Evolutionary conservation across 352 stramenopile genomes (phyloP).

Genomic region (Globisporangium emineosum): DNA sequence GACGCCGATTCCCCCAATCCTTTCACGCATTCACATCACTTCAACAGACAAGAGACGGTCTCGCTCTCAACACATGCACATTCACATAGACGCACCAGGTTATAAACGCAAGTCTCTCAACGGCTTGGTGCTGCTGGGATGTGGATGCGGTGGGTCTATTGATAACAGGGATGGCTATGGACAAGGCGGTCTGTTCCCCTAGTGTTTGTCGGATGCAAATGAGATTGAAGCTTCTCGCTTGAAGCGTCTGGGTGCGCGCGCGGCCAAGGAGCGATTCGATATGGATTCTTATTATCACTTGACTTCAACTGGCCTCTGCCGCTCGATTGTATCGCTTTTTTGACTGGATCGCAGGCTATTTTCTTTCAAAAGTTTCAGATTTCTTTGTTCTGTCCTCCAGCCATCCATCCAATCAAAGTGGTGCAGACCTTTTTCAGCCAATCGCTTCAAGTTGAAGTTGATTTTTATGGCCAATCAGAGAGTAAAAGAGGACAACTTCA

Average conservation of each 20-base stretch:
- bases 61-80: not conserved
- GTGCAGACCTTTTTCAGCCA: slow-evolving; percentile 20
- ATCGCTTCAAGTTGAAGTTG: slow-evolving; percentile 32
- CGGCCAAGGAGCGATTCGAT: not conserved
- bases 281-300: not conserved
- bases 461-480: slow-evolving; percentile 29
- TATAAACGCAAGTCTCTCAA: not conserved
- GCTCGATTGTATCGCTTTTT: slow-evolving; percentile 1
- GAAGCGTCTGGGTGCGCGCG: not conserved
- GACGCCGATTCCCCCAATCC: slow-evolving; percentile 1
- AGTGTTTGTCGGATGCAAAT: no score
- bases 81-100: slow-evolving; percentile 4
- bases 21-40: slow-evolving; percentile 6
- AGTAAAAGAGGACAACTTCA: slow-evolving; percentile 25
- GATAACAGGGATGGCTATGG: not conserved
- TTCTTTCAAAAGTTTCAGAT: slow-evolving; percentile 25
- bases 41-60: slow-evolving; percentile 4
- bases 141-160: not conserved
- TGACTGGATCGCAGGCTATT: slow-evolving; percentile 13
- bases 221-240: not conserved
- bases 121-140: not conserved
- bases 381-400: slow-evolving; percentile 22
- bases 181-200: slow-evolving; percentile 4
- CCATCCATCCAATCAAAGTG: slow-evolving; percentile 10
- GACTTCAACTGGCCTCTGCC: slow-evolving; percentile 7